phyloP scores from a whole-genome alignment of 2,329 filamentous ascomycete genomes.

The Beauveria australis region DNA sequence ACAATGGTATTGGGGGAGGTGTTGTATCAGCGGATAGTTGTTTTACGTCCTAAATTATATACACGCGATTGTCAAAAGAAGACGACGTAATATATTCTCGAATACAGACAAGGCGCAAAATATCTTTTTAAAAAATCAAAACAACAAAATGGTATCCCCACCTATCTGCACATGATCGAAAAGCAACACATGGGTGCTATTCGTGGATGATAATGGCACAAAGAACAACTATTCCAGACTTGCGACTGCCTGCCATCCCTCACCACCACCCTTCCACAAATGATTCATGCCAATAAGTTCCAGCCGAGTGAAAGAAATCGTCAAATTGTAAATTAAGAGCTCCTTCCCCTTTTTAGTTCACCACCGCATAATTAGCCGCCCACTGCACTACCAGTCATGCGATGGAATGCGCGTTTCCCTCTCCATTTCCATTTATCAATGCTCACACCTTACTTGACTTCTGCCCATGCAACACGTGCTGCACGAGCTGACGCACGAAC shows the following conservation, averaged over 20 bases:
- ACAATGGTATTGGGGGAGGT: not conserved
- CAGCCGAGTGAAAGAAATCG: not conserved
- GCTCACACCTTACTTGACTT: slow-evolving; percentile 19
- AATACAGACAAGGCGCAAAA: not conserved
- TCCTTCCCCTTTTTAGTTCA: not conserved
- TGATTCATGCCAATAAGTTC: not conserved
- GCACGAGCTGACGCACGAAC: slow-evolving; percentile 41
- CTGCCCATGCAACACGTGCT: slow-evolving; percentile 43
- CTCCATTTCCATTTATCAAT: not conserved
- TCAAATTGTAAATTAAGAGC: not conserved
- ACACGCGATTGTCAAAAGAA: not conserved
- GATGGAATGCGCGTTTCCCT: not conserved
- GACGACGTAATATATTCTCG: not conserved
- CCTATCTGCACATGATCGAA: not conserved
- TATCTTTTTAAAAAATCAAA: not conserved
- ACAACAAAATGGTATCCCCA: slow-evolving; percentile 5
- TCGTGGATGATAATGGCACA: not conserved
- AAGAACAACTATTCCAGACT: not conserved
- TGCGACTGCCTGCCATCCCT: too few relatives aligned
- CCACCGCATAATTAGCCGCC: not conserved
- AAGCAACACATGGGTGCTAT: not conserved
- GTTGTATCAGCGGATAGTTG: not conserved
- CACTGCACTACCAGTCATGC: not conserved
- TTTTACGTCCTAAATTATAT: not conserved
- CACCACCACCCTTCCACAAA: not conserved